These are phyloP conservation scores for Coniochaeta pulveracea DNA, from an alignment of 2,329 filamentous ascomycete species.

Conservation along the genomic window DNA sequence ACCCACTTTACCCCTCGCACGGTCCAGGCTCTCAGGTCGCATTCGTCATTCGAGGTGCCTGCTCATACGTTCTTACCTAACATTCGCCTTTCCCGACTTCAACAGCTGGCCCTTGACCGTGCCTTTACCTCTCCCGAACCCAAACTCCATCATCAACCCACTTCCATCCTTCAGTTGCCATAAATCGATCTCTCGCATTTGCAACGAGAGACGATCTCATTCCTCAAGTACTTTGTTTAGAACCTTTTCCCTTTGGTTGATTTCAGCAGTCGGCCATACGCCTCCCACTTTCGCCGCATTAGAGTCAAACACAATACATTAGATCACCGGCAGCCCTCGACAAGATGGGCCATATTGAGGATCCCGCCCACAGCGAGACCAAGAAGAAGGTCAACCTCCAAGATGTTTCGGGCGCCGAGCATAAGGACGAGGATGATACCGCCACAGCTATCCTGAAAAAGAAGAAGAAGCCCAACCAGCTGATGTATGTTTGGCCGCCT, in stretches of 20 bases:
- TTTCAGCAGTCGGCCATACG: background rate
- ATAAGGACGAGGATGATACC: conserved; percentile 80
- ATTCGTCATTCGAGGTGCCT: too few species aligned
- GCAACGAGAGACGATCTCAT: conserved; percentile 5
- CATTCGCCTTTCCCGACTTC: conserved; percentile 3
- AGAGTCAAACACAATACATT: background rate
- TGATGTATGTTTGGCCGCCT: conserved; percentile 55
- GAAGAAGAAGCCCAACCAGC: conserved; percentile 99
- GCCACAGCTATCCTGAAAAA: conserved; percentile 97
- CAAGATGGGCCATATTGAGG: conserved; percentile 61
- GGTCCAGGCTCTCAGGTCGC: too few species aligned
- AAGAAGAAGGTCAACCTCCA: conserved; percentile 80
- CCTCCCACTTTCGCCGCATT: background rate
- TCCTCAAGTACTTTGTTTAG: background rate
- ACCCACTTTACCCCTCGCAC: too few species aligned
- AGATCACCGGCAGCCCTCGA: conserved; percentile 6
- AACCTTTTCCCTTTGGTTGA: background rate
- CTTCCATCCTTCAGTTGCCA: conserved; percentile 5
- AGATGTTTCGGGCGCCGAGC: conserved; percentile 80
- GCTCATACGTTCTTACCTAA: too few species aligned
- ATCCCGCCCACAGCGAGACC: conserved; percentile 40
- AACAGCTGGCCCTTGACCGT: conserved; percentile 4
- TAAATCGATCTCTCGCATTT: conserved; percentile 6
- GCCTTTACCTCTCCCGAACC: conserved; percentile 1
- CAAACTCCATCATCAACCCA: conserved; percentile 3